These are phyloP conservation scores for Mycena epipterygia DNA, from an alignment of 768 basidiomycete genomes.

Conservation along the genomic window DNA sequence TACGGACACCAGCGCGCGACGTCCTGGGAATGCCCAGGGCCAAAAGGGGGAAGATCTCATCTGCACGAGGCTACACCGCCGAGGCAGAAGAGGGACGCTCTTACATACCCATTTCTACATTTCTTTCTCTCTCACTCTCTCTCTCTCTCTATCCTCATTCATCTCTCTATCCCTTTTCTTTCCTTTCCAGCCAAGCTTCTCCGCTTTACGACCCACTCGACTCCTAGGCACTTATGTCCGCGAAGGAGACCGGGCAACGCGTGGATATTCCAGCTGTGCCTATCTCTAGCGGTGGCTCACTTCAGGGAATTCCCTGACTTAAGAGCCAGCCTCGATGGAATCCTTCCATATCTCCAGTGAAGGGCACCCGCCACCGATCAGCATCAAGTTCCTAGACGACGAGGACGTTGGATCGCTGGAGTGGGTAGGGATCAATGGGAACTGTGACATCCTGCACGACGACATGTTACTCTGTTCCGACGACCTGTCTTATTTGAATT, in stretches of 20 bases:
- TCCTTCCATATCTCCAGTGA: rapidly evolving
- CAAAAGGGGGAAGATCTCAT: too few relatives aligned
- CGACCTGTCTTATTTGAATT: too few relatives aligned
- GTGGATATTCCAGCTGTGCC: conserved; percentile 2
- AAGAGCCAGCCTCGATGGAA: not conserved
- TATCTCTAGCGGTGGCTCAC: not conserved
- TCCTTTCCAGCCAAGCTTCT: not conserved
- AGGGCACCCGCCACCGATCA: not conserved
- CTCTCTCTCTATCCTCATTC: not conserved
- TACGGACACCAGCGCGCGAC: too few relatives aligned
- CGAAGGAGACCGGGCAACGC: not conserved
- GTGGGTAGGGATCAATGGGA: conserved; percentile 6
- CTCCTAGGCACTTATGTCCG: too few relatives aligned
- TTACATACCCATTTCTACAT: not conserved
- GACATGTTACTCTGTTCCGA: too few relatives aligned
- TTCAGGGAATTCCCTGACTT: conserved; percentile 9
- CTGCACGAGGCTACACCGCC: too few relatives aligned
- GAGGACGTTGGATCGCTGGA: not conserved
- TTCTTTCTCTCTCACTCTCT: not conserved
- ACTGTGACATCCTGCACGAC: not conserved
- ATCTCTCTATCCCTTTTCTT: not conserved
- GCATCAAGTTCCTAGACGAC: not conserved
- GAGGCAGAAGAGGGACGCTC: too few relatives aligned
- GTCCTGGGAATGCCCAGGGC: too few relatives aligned
- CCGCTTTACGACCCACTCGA: not conserved